Percentiles rank a stretch among this genome's conserved stretches.
Conservation (phyloP, 495 filamentous ascomycete species). For the Podospora appendiculata region DNA sequence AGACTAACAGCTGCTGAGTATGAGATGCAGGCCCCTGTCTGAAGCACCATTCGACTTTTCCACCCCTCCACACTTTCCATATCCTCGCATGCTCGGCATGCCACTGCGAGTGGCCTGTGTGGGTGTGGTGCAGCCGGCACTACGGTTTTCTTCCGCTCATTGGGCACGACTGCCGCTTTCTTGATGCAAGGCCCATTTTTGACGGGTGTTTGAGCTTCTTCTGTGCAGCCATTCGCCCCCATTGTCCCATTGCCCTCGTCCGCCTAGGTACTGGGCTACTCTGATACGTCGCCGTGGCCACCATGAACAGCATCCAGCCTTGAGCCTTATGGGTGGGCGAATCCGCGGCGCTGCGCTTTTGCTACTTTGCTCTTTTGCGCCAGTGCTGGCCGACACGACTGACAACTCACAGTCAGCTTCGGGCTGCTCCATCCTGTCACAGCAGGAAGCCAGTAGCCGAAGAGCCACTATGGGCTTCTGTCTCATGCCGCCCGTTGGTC, state of each 20-base stretch:
- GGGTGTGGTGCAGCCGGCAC: conserved; percentile 5
- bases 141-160: conserved; percentile 11
- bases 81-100: too few species aligned
- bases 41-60: too few species aligned
- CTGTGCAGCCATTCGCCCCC: background rate
- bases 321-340: conserved; percentile 1
- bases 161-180: conserved; percentile 13
- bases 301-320: conserved; percentile 1
- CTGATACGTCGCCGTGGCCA: conserved; percentile 4
- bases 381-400: background rate
- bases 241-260: background rate
- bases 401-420: background rate
- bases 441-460: background rate
- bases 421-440: background rate
- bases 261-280: background rate
- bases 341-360: background rate
- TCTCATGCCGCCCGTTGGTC: background rate
- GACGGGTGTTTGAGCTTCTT: background rate
- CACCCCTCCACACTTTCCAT: too few species aligned
- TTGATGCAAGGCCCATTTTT: conserved; percentile 5
- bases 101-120: background rate
- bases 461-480: background rate
- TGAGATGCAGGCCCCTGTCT: too few species aligned
- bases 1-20: too few species aligned
- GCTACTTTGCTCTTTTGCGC: background rate